Evolutionary conservation across 306 rosid genomes (phyloP).

Genomic region (Cucumis melo): DNA sequence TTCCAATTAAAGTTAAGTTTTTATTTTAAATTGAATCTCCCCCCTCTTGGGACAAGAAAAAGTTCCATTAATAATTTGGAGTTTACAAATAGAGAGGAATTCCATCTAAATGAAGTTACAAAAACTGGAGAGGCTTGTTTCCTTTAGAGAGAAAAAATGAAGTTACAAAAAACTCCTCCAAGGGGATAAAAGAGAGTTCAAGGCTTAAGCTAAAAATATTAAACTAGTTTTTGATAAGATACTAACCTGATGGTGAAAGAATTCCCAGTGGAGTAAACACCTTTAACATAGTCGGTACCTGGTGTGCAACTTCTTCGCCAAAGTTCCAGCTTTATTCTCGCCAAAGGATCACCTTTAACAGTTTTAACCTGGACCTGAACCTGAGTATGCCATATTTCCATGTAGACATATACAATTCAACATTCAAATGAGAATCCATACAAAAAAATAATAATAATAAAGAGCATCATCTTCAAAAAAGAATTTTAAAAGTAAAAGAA

Average conservation of each 20-base stretch:
- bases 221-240: background rate
- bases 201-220: too few species aligned
- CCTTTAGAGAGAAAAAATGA: too few species aligned
- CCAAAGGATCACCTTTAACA: slow-evolving; percentile 38
- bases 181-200: too few species aligned
- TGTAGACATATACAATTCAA: background rate
- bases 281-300: slow-evolving; percentile 14
- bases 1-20: too few species aligned
- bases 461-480: background rate
- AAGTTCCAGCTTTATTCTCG: slow-evolving; percentile 42
- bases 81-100: too few species aligned
- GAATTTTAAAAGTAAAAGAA: background rate
- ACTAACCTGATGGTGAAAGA: slow-evolving; percentile 60
- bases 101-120: too few species aligned
- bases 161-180: too few species aligned
- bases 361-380: slow-evolving; percentile 38
- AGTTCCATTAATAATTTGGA: too few species aligned
- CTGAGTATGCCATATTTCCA: slow-evolving; percentile 22
- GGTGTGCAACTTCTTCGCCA: slow-evolving; percentile 34
- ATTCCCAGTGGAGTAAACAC: slow-evolving; percentile 23
- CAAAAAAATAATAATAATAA: background rate
- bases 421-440: background rate
- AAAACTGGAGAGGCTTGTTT: too few species aligned
- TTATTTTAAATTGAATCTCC: too few species aligned
- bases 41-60: too few species aligned